Evolutionary conservation across 768 basidiomycete species (phyloP).

Genomic region (Amanita thiersii): DNA sequence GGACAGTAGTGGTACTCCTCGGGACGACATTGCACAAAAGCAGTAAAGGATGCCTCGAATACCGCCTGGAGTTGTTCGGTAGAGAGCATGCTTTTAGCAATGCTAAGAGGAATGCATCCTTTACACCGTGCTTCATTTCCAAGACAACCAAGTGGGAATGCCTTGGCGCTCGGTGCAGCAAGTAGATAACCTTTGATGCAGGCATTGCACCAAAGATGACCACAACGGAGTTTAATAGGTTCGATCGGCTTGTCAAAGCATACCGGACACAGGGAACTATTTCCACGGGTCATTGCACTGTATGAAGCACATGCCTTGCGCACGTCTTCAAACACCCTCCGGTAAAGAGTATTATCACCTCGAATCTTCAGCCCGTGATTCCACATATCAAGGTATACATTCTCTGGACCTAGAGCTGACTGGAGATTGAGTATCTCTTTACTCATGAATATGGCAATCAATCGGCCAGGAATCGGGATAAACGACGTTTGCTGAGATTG

Average conservation of each 20-base stretch:
- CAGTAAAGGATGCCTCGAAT: constrained; percentile 50
- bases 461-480: constrained; percentile 38
- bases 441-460: constrained; percentile 38
- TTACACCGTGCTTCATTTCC: constrained; percentile 55
- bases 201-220: constrained; percentile 59
- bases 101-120: constrained; percentile 42
- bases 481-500: constrained; percentile 29
- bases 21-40: constrained; percentile 50
- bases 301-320: constrained; percentile 29
- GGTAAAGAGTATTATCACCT: constrained; percentile 31
- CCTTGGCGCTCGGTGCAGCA: constrained; percentile 45
- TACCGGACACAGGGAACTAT: constrained; percentile 47
- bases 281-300: constrained; percentile 14
- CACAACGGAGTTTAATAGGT: constrained; percentile 50
- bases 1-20: constrained; percentile 70
- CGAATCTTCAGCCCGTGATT: constrained; percentile 40
- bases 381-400: constrained; percentile 40
- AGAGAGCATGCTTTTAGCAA: constrained; percentile 43
- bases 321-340: constrained; percentile 30
- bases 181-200: constrained; percentile 55
- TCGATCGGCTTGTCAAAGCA: constrained; percentile 52
- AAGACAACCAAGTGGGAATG: constrained; percentile 69
- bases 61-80: constrained; percentile 46
- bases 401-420: constrained; percentile 46
- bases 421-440: constrained; percentile 38